Percentiles rank a stretch among this genome's conserved stretches.
Evolutionary conservation across 441 rosid genomes (phyloP).

Genomic region (Daphne laureola): DNA sequence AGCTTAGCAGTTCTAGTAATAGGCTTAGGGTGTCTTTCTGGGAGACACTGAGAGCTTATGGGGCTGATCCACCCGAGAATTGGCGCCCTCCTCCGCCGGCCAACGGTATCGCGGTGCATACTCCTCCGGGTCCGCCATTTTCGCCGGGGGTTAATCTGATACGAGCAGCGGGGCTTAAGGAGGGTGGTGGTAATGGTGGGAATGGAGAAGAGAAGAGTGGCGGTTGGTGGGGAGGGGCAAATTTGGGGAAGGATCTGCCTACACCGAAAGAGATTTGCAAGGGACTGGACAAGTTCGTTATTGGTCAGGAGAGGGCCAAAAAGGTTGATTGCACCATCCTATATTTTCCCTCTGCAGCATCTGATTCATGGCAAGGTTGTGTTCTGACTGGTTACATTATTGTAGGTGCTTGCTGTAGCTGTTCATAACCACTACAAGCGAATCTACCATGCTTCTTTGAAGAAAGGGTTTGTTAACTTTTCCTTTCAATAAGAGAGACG

Average conservation of each 20-base stretch:
- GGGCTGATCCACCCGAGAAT: slow-evolving; percentile 64
- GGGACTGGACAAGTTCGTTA: slow-evolving; percentile 82
- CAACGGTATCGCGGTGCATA: slow-evolving; percentile 54
- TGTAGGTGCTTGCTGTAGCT: slow-evolving; percentile 89
- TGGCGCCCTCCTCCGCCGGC: slow-evolving; percentile 42
- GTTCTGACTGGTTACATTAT: slow-evolving; percentile 14
- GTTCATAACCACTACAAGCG: slow-evolving; percentile 95
- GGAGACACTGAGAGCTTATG: slow-evolving; percentile 63
- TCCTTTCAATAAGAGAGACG: too few relatives aligned
- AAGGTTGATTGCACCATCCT: slow-evolving; percentile 34
- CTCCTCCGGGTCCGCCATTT: slow-evolving; percentile 72
- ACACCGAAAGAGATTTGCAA: slow-evolving; percentile 86
- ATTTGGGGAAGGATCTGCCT: slow-evolving; percentile 79
- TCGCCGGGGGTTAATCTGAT: slow-evolving; percentile 49
- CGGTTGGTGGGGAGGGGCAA: slow-evolving; percentile 76
- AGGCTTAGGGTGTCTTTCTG: slow-evolving; percentile 54
- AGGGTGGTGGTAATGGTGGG: slow-evolving; percentile 19
- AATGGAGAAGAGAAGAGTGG: slow-evolving; percentile 24
- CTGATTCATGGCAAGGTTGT: slow-evolving; percentile 9
- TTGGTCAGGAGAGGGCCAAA: slow-evolving; percentile 78
- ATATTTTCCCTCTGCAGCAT: not conserved
- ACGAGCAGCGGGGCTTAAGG: slow-evolving; percentile 33
- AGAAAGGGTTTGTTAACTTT: slow-evolving; percentile 52
- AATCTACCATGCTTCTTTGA: slow-evolving; percentile 55
- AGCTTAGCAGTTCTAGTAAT: slow-evolving; percentile 12